Base-by-base conservation (phyloP, 805 yeast genomes). In the Metschnikowia shivogae region DNA sequence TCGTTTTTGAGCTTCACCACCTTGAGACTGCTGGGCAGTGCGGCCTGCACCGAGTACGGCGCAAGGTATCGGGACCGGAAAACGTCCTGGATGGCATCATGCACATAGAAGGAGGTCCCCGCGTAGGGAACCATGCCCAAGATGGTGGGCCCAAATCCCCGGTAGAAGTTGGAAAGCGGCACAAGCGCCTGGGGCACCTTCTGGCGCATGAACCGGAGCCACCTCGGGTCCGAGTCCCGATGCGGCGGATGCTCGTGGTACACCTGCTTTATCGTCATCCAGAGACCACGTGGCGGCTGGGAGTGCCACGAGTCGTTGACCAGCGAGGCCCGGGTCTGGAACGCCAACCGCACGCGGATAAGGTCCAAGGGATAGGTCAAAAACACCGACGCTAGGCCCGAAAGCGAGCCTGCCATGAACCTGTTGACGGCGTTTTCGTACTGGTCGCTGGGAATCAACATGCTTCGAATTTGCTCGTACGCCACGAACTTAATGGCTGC, bases 51-150 rank as follows among this genome's bases (percentile, higher is more conserved):
- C 0, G 89, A 77, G 53, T 80, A 78, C 11, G 69, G 65, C 2
- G 82, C 71, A 5, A 90, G 62, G 10, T 59, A 43, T 10, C 73
- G 71, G n/a, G 84, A 72, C 50, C 96, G 73, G 59, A 93, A 80
- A 1, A 90, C 57, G 65, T 93, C 99, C 65, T 92, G 98, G 46
- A 90, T 73, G 45, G 82, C 62, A 67, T 93, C 99, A 65, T 93
- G 98, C 4, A 96, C 86, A 67, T 89, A 86, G 59, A 93, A 93
- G 3, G 97, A 87, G 3, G 92, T 97, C 9, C 99, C 99, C 1
- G 99, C 99, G 62, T 93, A 93, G 1, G 99, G 99, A 19, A 93
- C 74, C 95, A 93, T 90, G 9, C 99, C 99, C 34, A 90, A 57
- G 36, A 93, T 82, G 0, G 99, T 93, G 14, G 99, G 96, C 6